Evolutionary conservation across 2,329 filamentous ascomycete species (phyloP).

Genomic region (Trichoderma guizhouense): DNA sequence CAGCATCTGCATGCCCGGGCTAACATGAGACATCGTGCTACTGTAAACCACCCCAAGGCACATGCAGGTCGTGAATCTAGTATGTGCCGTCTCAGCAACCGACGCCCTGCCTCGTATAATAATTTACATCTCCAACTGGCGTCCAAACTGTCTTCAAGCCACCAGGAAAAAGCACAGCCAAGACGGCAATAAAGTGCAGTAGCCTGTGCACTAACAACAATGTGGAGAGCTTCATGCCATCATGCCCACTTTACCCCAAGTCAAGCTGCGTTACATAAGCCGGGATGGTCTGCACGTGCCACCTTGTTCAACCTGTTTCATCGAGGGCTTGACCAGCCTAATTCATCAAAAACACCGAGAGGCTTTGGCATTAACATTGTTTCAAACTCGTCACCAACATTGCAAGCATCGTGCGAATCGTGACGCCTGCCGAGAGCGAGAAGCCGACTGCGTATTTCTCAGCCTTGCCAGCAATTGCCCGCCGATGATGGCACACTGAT

Average conservation of each 20-base stretch:
- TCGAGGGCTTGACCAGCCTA: neutral
- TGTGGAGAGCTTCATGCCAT: neutral
- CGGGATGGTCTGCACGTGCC: constrained; percentile 13
- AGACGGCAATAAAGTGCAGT: neutral
- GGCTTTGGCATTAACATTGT: neutral
- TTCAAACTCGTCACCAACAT: neutral
- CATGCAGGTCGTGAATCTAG: neutral
- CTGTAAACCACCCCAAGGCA: neutral
- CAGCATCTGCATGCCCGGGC: neutral
- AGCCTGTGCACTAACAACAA: neutral
- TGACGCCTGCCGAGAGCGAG: neutral
- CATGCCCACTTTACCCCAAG: neutral
- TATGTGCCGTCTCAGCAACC: neutral
- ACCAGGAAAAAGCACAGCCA: neutral
- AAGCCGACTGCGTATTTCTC: neutral
- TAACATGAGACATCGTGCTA: neutral
- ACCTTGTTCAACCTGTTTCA: constrained; percentile 1
- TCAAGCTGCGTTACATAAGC: constrained; percentile 2
- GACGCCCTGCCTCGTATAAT: neutral
- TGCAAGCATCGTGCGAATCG: neutral
- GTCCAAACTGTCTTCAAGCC: neutral
- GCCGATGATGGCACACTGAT: constrained; percentile 1
- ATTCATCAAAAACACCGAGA: neutral
- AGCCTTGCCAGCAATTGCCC: neutral
- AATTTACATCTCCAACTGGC: neutral